Conservation (phyloP, 2,329 filamentous ascomycete species). For the Aspergillus sp. region DNA sequence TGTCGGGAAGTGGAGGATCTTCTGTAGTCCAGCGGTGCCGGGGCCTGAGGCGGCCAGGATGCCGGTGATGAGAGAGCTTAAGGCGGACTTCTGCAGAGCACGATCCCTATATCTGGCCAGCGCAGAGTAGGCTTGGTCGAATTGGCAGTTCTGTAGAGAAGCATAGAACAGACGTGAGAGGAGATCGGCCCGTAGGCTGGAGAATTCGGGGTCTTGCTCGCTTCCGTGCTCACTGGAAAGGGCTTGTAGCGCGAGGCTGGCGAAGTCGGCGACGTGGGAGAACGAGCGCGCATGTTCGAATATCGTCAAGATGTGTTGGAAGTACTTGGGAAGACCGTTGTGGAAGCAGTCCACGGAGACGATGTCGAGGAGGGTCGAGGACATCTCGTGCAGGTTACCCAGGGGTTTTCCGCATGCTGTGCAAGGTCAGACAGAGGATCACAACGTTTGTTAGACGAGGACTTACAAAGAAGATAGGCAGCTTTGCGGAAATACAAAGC, state of each 20-base stretch:
- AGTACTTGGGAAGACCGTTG: constrained; percentile 78
- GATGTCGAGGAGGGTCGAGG: constrained; percentile 69
- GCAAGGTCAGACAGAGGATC: constrained; percentile 21
- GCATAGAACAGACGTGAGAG: constrained; percentile 82
- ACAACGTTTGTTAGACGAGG: neutral
- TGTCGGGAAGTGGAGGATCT: constrained; percentile 75
- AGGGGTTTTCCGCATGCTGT: constrained; percentile 48
- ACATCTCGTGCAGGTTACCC: constrained; percentile 49
- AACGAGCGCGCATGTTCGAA: constrained; percentile 78
- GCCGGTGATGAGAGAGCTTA: constrained; percentile 64
- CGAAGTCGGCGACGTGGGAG: constrained; percentile 82
- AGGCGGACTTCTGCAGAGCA: constrained; percentile 69
- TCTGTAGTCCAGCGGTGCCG: constrained; percentile 51
- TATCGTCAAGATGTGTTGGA: constrained; percentile 78
- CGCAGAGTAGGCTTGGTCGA: constrained; percentile 78
- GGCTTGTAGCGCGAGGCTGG: constrained; percentile 72
- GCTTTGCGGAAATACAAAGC: constrained; percentile 78
- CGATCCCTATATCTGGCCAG: constrained; percentile 72
- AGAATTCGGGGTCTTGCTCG: constrained; percentile 40
- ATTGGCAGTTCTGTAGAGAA: constrained; percentile 75
- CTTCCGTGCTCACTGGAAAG: constrained; percentile 37
- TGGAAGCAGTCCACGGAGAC: constrained; percentile 70
- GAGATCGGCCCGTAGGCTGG: constrained; percentile 65
- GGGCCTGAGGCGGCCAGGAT: constrained; percentile 45
- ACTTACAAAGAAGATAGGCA: constrained; percentile 78